A percentile compares a stretch with the other conserved stretches of the same genome.
Conservation (phyloP, 495 filamentous ascomycete species). For the Lophiostoma macrostomum region DNA sequence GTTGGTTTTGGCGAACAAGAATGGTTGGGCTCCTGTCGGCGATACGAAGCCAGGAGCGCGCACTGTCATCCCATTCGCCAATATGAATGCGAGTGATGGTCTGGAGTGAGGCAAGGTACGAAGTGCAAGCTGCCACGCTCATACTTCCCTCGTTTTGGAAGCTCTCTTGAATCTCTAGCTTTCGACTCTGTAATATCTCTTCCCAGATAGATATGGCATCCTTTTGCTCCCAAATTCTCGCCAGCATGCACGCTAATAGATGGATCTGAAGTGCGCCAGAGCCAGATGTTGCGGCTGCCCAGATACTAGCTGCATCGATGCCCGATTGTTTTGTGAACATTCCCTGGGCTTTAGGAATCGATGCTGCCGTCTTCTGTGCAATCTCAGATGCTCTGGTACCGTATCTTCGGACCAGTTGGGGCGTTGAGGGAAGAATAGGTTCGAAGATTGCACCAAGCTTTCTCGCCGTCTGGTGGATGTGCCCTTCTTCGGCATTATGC, state of each 20-base stretch:
- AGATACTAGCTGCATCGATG: conserved; percentile 36
- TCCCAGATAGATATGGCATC: conserved; percentile 21
- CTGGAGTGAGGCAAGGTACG: not conserved
- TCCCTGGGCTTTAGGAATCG: conserved; percentile 4
- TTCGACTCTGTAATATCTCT: conserved; percentile 26
- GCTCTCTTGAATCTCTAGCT: conserved; percentile 19
- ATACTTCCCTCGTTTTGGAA: conserved; percentile 4
- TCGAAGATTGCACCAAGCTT: conserved; percentile 13
- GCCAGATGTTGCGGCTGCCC: conserved; percentile 36
- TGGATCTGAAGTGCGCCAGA: conserved; percentile 7
- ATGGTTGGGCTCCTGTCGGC: conserved; percentile 16
- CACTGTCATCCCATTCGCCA: conserved; percentile 14
- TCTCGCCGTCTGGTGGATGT: not conserved
- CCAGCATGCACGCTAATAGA: conserved; percentile 19
- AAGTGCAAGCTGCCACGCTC: not conserved
- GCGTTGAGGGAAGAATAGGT: not conserved
- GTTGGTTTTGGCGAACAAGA: conserved; percentile 40
- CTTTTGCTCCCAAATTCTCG: conserved; percentile 9
- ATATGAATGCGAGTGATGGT: conserved; percentile 10
- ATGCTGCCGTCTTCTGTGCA: not conserved
- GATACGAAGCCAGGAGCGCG: conserved; percentile 9
- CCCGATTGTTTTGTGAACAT: conserved; percentile 36
- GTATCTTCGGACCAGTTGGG: conserved; percentile 4
- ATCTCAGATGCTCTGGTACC: conserved; percentile 7
- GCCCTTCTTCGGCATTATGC: conserved; percentile 8